A percentile compares a stretch with the other conserved stretches of the same genome.
These are phyloP conservation scores for Diaporthe vaccinii DNA, from an alignment of 2,329 filamentous ascomycete genomes.

Conservation along the genomic window DNA sequence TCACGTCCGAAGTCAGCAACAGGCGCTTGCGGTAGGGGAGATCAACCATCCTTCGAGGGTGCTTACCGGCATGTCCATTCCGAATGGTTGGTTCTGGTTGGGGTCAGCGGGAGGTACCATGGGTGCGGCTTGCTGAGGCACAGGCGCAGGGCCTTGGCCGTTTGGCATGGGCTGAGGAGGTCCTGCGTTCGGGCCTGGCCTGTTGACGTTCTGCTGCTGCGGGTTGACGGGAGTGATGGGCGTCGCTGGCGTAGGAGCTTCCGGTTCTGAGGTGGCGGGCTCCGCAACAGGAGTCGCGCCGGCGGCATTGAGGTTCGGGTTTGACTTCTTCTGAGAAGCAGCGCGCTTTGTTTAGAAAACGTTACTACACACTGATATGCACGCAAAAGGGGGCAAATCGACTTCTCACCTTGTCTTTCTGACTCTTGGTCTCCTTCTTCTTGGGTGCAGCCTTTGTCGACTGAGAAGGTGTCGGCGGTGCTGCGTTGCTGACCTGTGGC, in stretches of 20 bases:
- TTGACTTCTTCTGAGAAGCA: constrained; percentile 74
- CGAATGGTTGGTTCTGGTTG: constrained; percentile 59
- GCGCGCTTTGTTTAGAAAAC: constrained; percentile 51
- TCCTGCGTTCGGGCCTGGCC: constrained; percentile 59
- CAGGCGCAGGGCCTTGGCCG: constrained; percentile 60
- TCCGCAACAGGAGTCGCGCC: constrained; percentile 72
- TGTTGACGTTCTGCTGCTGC: constrained; percentile 58
- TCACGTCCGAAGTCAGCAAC: constrained; percentile 43
- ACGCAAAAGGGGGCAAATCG: constrained; percentile 38
- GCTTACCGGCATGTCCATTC: constrained; percentile 66
- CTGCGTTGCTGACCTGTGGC: constrained; percentile 73
- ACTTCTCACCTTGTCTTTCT: constrained; percentile 75
- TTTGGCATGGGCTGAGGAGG: constrained; percentile 55
- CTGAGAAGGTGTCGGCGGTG: constrained; percentile 83
- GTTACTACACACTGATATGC: constrained; percentile 35
- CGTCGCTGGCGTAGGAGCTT: constrained; percentile 72
- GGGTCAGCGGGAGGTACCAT: constrained; percentile 63
- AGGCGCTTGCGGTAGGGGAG: constrained; percentile 2
- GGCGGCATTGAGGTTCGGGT: constrained; percentile 62
- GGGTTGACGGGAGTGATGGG: constrained; percentile 73
- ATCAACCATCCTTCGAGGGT: not conserved
- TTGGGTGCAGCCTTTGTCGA: constrained; percentile 80
- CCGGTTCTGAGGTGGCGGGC: constrained; percentile 63
- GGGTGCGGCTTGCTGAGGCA: constrained; percentile 57
- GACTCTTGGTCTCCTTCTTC: constrained; percentile 78